These are phyloP conservation scores for Endoconidiophora laricicola DNA, from an alignment of 2,329 filamentous ascomycete species.

Conservation along the genomic window DNA sequence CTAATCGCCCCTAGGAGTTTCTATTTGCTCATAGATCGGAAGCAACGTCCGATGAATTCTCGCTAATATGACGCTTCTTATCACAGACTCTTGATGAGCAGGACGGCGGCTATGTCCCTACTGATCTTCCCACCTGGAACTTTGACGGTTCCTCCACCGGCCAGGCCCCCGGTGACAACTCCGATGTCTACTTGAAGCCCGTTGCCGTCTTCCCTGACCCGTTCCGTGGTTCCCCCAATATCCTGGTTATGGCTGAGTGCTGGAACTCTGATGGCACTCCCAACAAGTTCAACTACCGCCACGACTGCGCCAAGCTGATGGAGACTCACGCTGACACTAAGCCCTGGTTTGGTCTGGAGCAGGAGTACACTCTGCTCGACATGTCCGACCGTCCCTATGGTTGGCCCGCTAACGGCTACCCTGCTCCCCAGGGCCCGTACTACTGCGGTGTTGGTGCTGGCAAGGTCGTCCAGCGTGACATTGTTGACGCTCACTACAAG, in stretches of 20 bases:
- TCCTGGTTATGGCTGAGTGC: conserved; percentile 86
- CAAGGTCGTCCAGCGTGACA: conserved; percentile 95
- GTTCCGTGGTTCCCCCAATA: conserved; percentile 78
- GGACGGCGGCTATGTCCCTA: conserved; percentile 27
- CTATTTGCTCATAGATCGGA: conserved; percentile 5
- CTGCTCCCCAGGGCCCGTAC: conserved; percentile 83
- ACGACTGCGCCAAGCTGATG: conserved; percentile 83
- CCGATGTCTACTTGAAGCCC: conserved; percentile 90
- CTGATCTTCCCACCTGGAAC: conserved; percentile 39
- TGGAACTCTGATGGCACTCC: conserved; percentile 87
- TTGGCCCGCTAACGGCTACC: conserved; percentile 54
- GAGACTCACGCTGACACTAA: conserved; percentile 64
- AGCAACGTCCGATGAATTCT: neutral
- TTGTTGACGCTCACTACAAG: conserved; percentile 56
- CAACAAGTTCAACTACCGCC: conserved; percentile 97
- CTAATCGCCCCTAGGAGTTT: neutral
- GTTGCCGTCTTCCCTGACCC: conserved; percentile 81
- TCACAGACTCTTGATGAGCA: conserved; percentile 33
- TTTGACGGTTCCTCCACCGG: conserved; percentile 69
- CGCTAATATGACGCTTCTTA: neutral
- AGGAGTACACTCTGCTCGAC: conserved; percentile 77
- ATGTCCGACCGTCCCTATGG: conserved; percentile 77
- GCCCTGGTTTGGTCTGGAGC: conserved; percentile 96
- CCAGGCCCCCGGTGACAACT: conserved; percentile 89
- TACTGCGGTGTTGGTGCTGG: conserved; percentile 84